phyloP scores from a whole-genome alignment of 352 stramenopile species.

The Phytophthora pinifolia region DNA sequence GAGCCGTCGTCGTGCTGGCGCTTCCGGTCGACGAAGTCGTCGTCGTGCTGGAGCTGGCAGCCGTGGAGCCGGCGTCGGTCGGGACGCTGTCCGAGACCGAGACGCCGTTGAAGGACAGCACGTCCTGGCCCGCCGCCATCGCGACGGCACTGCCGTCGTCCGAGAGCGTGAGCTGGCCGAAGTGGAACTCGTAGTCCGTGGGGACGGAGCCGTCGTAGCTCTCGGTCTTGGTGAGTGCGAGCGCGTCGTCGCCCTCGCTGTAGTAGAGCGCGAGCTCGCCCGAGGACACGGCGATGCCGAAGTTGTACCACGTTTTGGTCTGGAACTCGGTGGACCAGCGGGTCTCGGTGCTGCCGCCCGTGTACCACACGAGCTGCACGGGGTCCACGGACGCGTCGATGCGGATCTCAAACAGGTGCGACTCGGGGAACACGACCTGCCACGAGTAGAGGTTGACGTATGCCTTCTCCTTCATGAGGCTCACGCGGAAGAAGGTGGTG shows the following conservation, averaged over 20 bases:
- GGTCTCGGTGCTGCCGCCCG: constrained; percentile 41
- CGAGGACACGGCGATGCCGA: constrained; percentile 50
- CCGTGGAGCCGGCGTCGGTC: constrained; percentile 26
- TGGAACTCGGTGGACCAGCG: constrained; percentile 57
- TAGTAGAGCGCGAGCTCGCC: constrained; percentile 53
- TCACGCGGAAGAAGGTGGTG: constrained; percentile 66
- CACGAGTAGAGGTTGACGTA: constrained; percentile 49
- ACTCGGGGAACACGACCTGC: constrained; percentile 66
- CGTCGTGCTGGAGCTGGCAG: constrained; percentile 18
- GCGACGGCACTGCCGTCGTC: constrained; percentile 48
- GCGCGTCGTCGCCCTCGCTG: constrained; percentile 42
- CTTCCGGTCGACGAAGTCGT: constrained; percentile 5
- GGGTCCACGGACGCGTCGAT: constrained; percentile 53
- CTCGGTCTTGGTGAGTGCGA: constrained; percentile 46
- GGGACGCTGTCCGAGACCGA: constrained; percentile 48
- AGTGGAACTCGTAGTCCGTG: constrained; percentile 61
- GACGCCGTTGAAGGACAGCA: constrained; percentile 70
- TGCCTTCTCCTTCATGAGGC: constrained; percentile 47
- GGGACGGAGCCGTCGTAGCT: constrained; percentile 25
- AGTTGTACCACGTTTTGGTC: constrained; percentile 67
- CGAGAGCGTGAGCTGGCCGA: constrained; percentile 66
- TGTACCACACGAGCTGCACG: constrained; percentile 59
- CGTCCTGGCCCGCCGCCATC: constrained; percentile 54
- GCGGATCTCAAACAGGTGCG: constrained; percentile 60
- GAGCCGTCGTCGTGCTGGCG: constrained; percentile 9